Evolutionary conservation across 2,329 filamentous ascomycete species (phyloP), one percentile per base, ranked within the genome.

Genomic region (Ceratocystis smalleyi): DNA sequence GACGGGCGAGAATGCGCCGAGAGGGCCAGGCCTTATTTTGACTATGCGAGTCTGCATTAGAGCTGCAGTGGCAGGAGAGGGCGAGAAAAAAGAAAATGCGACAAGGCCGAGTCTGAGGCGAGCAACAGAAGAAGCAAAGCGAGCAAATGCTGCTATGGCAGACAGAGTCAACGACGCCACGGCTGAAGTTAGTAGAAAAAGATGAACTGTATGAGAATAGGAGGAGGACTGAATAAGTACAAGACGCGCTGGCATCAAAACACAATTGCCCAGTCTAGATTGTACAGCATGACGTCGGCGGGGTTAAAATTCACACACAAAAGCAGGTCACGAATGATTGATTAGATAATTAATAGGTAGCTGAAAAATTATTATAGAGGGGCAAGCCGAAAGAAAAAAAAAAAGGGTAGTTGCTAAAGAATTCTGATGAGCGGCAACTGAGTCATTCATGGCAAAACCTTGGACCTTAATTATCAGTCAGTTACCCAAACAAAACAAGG

Each of bases 21-120:
- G 69, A 8, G 70, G 67, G 22, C 68, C 70, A 66, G 68, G 70
- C 32, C 67, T 69, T 51, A 78, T 71, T 63, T 69, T 72, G 57
- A 76, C 70, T 63, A 77, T 73, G 30, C 72, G 72, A 10, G 76
- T 78, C 68, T 77, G 70, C 75, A 77, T 77, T 43, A 69, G 35
- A 40, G 43, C 49, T 6, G 27, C 35, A 19, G 40, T 22, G 32
- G 64, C 1, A 40, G 43, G 15, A 17, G 2, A 49, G 12, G 30
- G 32, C 1, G 54, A 59, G 17, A 24, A 17, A 43, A 24, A 43
- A 30, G 61, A 60, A 43, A 17, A 30, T 43, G 24, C 15, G 24
- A 67, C 61, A 67, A n/a, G 30, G 22, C 51, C 10, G 19, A 30
- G 43, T 55, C 43, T 30, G 15, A 43, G n/a, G 49, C 12, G 51